These are phyloP conservation scores for Fusarium devonianum DNA, from an alignment of 2,329 filamentous ascomycete species.

Conservation along the genomic window DNA sequence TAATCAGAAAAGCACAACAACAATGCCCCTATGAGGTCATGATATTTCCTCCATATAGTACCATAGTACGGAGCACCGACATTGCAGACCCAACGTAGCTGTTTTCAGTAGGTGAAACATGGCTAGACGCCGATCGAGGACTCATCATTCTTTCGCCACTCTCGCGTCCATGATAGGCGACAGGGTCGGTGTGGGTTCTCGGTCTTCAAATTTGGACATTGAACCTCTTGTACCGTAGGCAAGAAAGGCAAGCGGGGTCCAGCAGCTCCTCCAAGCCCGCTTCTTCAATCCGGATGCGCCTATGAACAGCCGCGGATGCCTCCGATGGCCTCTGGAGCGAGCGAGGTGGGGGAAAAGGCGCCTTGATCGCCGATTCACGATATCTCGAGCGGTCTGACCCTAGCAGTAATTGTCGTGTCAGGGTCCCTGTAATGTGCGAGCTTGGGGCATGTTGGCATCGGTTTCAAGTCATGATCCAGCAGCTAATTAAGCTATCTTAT, in stretches of 20 bases:
- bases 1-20: no score
- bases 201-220: no score
- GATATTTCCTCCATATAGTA: no score
- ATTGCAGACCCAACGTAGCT: no score
- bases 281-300: conserved; percentile 14
- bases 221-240: no score
- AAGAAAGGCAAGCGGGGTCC: conserved; percentile 20
- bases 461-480: conserved; percentile 7
- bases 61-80: no score
- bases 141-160: no score
- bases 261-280: conserved; percentile 4
- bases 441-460: conserved; percentile 3
- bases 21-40: no score
- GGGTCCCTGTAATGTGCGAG: conserved; percentile 2
- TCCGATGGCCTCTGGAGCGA: conserved; percentile 1
- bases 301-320: conserved; percentile 5
- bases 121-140: no score
- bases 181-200: no score
- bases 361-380: conserved; percentile 35
- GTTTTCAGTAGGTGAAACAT: no score
- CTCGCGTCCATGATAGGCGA: conserved; percentile 21
- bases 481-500: background rate
- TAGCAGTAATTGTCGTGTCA: conserved; percentile 12
- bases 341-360: conserved; percentile 15
- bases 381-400: conserved; percentile 28